Conservation (phyloP, 2,329 filamentous ascomycete genomes). For the Trichoderma guizhouense region DNA sequence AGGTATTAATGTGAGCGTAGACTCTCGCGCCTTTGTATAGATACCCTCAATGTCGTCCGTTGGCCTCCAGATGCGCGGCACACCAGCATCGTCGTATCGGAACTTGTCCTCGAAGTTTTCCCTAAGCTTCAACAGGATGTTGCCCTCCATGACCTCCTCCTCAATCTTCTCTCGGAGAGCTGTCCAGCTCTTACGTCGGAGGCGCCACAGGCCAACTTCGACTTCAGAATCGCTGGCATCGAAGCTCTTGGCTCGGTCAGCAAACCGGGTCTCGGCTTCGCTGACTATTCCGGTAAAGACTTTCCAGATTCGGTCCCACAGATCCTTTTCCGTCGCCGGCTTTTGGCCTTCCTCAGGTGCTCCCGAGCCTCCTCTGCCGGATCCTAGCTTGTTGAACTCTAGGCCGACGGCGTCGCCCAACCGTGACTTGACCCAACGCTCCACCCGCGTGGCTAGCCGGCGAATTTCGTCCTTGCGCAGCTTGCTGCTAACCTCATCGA, state of each 20-base stretch:
- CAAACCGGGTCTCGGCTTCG: slow-evolving; percentile 82
- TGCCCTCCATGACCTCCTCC: slow-evolving; percentile 97
- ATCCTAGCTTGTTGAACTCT: slow-evolving; percentile 94
- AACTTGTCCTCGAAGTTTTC: slow-evolving; percentile 99
- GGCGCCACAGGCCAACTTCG: slow-evolving; percentile 84
- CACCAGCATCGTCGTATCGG: slow-evolving; percentile 91
- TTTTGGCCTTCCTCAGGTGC: slow-evolving; percentile 76
- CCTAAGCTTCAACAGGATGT: slow-evolving; percentile 87
- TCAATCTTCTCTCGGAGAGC: slow-evolving; percentile 87
- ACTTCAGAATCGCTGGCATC: slow-evolving; percentile 90
- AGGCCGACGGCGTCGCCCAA: slow-evolving; percentile 83
- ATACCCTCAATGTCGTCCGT: slow-evolving; percentile 95
- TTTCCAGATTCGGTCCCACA: slow-evolving; percentile 95
- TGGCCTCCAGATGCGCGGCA: slow-evolving; percentile 94
- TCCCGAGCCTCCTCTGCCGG: slow-evolving; percentile 76
- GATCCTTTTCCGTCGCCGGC: slow-evolving; percentile 70
- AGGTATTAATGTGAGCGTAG: slow-evolving; percentile 85
- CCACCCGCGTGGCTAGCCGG: slow-evolving; percentile 81
- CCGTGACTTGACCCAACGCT: slow-evolving; percentile 88
- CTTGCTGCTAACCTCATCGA: slow-evolving; percentile 81
- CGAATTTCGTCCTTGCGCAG: slow-evolving; percentile 95
- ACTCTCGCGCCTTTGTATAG: slow-evolving; percentile 89
- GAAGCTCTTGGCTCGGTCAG: slow-evolving; percentile 86
- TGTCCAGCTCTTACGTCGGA: slow-evolving; percentile 92
- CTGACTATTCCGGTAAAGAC: slow-evolving; percentile 78